Evolutionary conservation across 495 filamentous ascomycete genomes (phyloP), one percentile per base, ranked within the genome.

Genomic region (Tetracladium setigerum): DNA sequence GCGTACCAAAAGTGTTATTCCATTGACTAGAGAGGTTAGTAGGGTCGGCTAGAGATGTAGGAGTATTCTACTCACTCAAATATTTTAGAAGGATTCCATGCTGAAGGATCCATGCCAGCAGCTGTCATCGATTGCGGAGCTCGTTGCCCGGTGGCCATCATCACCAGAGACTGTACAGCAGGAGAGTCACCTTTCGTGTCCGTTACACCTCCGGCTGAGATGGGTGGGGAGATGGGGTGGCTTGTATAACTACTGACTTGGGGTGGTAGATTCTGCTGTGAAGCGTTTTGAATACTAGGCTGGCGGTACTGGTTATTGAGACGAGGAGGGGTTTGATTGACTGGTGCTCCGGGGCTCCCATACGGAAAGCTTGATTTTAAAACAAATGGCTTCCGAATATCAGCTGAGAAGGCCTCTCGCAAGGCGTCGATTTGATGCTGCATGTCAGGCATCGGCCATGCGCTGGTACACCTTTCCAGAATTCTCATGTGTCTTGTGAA

Each of bases 401-500:
- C 89, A 22, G 88, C 86, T 15, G 91, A 96, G 59, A 98, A 97
- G 13, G 92, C 92, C 59, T 92, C 82, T 38, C 90, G 79, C 27
- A 98, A 73, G 7, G 88, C 84, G 56, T 97, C 82, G 50, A 98
- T 87, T 64, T 95, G 89, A 27, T 81, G 78, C 60, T 95, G 83
- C 69, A 96, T 87, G 56, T 97, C 90, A 11, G 86, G 86, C 76
- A 94, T 88, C 11, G 91, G 87, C 84, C 89, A 97, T 6, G 84
- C 77, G 33, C 75, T 69, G 52, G 83, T 85, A 61, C 87, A 94
- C 37, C 79, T 83, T 63, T 98, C 92, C 31, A 98, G 69, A 17
- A 98, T 84, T 41, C 90, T 82, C 92, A 98, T 97, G 51, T 96
- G 91, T 18, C 94, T 79, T 4, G 85, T 87, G 55, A 98, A 96